Evolutionary conservation across 1,284 basidiomycete genomes (phyloP), one percentile per base, ranked within the genome.

Genomic region (Lentinus polychrous): DNA sequence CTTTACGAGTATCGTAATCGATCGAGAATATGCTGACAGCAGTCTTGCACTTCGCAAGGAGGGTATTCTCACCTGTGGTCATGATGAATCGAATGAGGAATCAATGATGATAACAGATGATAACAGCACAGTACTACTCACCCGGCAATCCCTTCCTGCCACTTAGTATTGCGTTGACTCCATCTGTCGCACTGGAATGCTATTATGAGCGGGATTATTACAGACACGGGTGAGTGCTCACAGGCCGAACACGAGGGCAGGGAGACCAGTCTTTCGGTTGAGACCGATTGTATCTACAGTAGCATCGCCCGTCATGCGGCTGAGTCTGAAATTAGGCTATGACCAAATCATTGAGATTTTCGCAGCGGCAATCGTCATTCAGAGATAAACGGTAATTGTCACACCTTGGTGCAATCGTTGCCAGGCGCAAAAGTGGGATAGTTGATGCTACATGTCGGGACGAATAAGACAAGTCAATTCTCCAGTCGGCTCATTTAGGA

Each of bases 11-110:
- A 33, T 64, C 62, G 36, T 62, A 64, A 33, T 64, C 62, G 11
- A 62, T 49, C 12, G 56, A 46, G 52, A 64, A 62, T 15, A 64
- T 53, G 48, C 60, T 62, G 43, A 64, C 57, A 4, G 60, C 54
- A 3, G 60, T 58, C 48, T 52, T 39, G 51, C 62, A 64, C 27
- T 49, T 48, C 2, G 58, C 55, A 37, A 57, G 59, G 8, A 55
- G 55, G 8, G 51, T 46, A 1, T 57, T 62, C 50, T 63, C 61
- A 31, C 60, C 61, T 63, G 36, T n/a, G n/a, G n/a, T 27, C 38
- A 40, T 40, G 10, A 23, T 14, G n/a, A 14, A 32, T 34, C 14
- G 27, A 10, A 47, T 43, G 8, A 15, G 23, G 43, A 27, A 40
- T 4, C 23, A 23, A 10, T 8, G 24, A 7, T 17, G 15, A n/a